Evolutionary conservation across 2,329 filamentous ascomycete species (phyloP).

Genomic region (Dissoconium aciculare): DNA sequence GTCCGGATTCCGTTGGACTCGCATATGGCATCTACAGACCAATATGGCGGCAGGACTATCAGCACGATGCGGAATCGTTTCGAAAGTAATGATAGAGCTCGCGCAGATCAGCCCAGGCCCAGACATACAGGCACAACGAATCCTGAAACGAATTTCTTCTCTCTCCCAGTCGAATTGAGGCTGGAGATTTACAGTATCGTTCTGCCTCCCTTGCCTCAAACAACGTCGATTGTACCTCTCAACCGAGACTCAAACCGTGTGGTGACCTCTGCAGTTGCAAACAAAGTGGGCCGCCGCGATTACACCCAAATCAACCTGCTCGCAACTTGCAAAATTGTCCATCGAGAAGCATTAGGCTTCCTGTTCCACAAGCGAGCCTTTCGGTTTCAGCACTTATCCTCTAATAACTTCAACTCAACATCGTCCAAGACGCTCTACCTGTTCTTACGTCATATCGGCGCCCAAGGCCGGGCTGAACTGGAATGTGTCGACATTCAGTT

Average conservation of each 20-base stretch:
- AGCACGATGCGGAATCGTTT: too few species aligned
- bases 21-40: conserved; percentile 5
- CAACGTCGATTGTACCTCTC: conserved; percentile 14
- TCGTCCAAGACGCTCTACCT: conserved; percentile 33
- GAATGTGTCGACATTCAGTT: conserved; percentile 15
- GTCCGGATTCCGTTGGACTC: conserved; percentile 17
- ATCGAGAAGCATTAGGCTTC: conserved; percentile 30
- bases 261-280: conserved; percentile 9
- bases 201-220: conserved; percentile 17
- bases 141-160: too few species aligned
- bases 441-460: conserved; percentile 21
- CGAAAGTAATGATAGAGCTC: too few species aligned
- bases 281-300: conserved; percentile 19
- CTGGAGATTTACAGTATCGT: conserved; percentile 41
- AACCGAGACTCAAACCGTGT: conserved; percentile 17
- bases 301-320: conserved; percentile 30
- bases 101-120: too few species aligned
- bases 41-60: conserved; percentile 3
- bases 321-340: conserved; percentile 27
- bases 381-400: neutral
- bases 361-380: conserved; percentile 26
- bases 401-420: conserved; percentile 23
- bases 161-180: conserved; percentile 44
- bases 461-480: conserved; percentile 14
- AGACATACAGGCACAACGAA: too few species aligned